Evolutionary conservation across 352 stramenopile species (phyloP), one percentile per base, ranked within the genome.

Genomic region (Phytophthora fragariaefolia): DNA sequence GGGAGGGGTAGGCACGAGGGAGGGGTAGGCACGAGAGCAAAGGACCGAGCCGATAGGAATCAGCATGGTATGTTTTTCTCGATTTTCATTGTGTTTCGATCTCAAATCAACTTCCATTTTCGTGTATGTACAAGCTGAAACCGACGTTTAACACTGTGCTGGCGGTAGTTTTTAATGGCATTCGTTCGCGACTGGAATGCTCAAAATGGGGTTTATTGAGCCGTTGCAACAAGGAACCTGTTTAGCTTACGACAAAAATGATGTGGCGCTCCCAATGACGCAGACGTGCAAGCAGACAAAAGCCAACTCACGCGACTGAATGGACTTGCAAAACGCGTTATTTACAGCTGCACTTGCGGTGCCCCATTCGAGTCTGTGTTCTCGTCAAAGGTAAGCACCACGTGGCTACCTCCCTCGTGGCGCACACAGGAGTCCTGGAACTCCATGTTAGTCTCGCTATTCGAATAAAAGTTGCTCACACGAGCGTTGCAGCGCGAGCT

Each of bases 341-440:
- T 61, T 74, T 71, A 76, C 55, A 79, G 42, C 58, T 72, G 52
- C 22, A 76, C 72, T 66, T 79, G 58, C 12, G 63, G 57, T n/a
- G 62, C 57, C 8, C 18, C 47, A 42, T 38, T 46, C 36, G 23
- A 68, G 32, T 53, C 49, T 26, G 67, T 49, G 20, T 58, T 45
- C 8, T 75, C 61, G 12, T 70, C 32, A 42, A 81, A 67, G 7
- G 70, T 70, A 40, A 78, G 56, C 40, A 74, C 58, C 36, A 74
- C 54, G 30, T 79, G 60, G 42, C 57, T 74, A 6, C 62, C 62
- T 45, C 58, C 54, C 23, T 55, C 26, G 18, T 70, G 49, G 7
- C 62, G 73, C 3, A 32, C 30, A 23, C 47, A 47, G 2, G 54
- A 54, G 36, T 63, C 56, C 40, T 68, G 58, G 47, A 81, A 79